These are phyloP conservation scores for Saitozyma sp. DNA, from an alignment of 768 basidiomycete genomes.

Conservation along the genomic window DNA sequence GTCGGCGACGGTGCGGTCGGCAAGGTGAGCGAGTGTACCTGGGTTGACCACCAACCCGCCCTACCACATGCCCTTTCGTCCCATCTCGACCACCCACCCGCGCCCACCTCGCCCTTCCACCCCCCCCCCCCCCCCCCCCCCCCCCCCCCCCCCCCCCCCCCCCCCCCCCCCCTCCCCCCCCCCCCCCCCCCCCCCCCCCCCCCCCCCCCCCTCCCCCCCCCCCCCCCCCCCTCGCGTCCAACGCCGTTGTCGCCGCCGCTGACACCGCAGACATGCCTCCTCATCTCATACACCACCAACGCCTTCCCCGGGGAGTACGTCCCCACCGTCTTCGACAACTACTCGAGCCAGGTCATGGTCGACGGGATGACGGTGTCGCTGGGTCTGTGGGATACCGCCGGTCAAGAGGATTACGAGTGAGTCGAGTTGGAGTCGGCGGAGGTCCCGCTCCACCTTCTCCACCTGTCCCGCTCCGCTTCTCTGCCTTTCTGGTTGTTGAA, in stretches of 20 bases:
- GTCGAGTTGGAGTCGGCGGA: no score
- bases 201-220: no score
- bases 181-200: no score
- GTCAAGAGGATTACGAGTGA: slow-evolving; percentile 83
- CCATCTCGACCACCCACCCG: no score
- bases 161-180: no score
- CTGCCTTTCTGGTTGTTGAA: neutral
- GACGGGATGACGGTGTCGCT: slow-evolving; percentile 88
- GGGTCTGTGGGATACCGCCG: slow-evolving; percentile 98
- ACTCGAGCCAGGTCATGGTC: slow-evolving; percentile 65
- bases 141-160: no score
- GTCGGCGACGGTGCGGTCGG: slow-evolving; percentile 53
- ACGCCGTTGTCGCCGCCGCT: slow-evolving; percentile 1
- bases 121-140: no score
- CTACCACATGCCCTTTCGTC: no score
- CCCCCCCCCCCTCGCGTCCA: neutral
- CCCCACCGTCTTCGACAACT: slow-evolving; percentile 52
- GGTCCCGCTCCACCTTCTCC: neutral
- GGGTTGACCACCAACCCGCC: no score
- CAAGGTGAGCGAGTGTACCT: slow-evolving; percentile 31
- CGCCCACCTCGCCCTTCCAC: no score
- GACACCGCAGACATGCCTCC: slow-evolving; percentile 75
- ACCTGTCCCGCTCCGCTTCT: neutral
- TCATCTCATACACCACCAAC: slow-evolving; percentile 95
- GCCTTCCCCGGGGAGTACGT: slow-evolving; percentile 81